Conservation (phyloP, 495 filamentous ascomycete species). For the Penicillium roqueforti region DNA sequence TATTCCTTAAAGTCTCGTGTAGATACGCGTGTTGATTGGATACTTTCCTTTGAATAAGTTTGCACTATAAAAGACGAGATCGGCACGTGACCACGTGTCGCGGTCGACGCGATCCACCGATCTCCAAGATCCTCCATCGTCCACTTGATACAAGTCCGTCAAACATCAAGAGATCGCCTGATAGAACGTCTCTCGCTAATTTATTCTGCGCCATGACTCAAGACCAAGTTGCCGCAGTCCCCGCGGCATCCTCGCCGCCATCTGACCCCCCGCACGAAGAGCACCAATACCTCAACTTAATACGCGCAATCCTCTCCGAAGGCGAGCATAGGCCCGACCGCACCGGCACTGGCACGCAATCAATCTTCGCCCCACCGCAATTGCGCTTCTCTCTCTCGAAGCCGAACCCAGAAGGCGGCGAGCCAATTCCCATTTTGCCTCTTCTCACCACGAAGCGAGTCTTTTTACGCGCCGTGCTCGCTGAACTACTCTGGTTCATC, state of each 20-base stretch:
- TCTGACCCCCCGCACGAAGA: conserved; percentile 56
- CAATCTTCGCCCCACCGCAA: conserved; percentile 80
- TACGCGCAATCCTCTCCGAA: conserved; percentile 65
- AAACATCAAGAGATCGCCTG: too few relatives aligned
- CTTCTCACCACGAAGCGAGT: conserved; percentile 97
- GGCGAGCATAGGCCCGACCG: conserved; percentile 82
- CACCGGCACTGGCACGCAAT: conserved; percentile 88
- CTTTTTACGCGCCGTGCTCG: conserved; percentile 84
- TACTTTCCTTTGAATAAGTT: neutral
- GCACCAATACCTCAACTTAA: conserved; percentile 71
- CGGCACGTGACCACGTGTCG: conserved; percentile 28
- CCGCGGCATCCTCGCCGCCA: conserved; percentile 13
- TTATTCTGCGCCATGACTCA: conserved; percentile 17
- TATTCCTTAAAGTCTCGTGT: too few relatives aligned
- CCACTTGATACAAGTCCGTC: neutral
- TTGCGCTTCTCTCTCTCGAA: conserved; percentile 80
- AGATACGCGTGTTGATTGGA: too few relatives aligned
- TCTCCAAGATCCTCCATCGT: neutral
- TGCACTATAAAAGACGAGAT: neutral
- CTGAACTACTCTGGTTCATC: conserved; percentile 97
- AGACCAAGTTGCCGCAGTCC: conserved; percentile 17
- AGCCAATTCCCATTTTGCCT: conserved; percentile 62
- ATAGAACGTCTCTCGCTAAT: neutral
- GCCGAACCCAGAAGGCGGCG: conserved; percentile 33
- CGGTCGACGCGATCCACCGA: conserved; percentile 21